Evolutionary conservation across 1,284 basidiomycete species (phyloP).

Genomic region (Irpex sp.): DNA sequence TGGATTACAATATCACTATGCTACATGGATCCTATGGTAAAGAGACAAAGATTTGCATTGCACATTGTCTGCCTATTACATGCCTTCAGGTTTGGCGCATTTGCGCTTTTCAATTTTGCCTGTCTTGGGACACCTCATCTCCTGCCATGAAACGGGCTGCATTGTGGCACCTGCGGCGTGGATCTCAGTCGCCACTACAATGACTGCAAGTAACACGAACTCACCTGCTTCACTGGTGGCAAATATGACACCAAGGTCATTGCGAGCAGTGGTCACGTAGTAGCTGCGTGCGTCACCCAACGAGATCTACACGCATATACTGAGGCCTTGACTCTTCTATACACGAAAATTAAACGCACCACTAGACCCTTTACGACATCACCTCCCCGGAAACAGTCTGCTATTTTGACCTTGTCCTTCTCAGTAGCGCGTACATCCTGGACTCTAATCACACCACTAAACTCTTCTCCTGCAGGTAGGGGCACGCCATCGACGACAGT

Average conservation of each 20-base stretch:
- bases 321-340: not conserved
- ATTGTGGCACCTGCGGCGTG: conserved; percentile 61
- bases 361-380: conserved; percentile 93
- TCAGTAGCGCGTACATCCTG: conserved; percentile 94
- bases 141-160: conserved; percentile 86
- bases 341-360: conserved; percentile 46
- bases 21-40: not conserved
- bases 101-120: conserved; percentile 82
- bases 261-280: conserved; percentile 91
- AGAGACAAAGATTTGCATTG: not conserved
- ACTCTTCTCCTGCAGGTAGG: conserved; percentile 87
- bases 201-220: conserved; percentile 13
- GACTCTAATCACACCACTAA: conserved; percentile 86
- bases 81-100: conserved; percentile 80
- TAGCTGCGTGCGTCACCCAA: conserved; percentile 92
- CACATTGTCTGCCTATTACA: conserved; percentile 29
- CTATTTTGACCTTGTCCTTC: conserved; percentile 90
- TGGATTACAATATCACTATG: not conserved
- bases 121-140: conserved; percentile 87
- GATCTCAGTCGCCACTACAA: not conserved
- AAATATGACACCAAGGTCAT: conserved; percentile 91
- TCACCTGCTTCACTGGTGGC: conserved; percentile 79
- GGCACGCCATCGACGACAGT: conserved; percentile 90
- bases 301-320: conserved; percentile 61
- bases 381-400: conserved; percentile 93